phyloP scores from a whole-genome alignment of 805 yeast species.

The Candida ovalis region DNA sequence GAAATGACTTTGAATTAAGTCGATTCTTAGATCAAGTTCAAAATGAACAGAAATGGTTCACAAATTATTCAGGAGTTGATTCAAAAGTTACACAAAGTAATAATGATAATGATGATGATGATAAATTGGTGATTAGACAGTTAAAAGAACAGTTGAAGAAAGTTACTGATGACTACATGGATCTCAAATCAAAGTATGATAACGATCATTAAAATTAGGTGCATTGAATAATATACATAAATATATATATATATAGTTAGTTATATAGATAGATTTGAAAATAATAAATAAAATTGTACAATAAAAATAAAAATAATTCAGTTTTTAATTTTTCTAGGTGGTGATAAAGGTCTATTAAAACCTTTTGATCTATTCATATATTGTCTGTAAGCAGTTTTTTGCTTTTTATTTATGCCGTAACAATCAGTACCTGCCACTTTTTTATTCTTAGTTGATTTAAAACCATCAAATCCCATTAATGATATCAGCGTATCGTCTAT shows the following conservation, averaged over 20 bases:
- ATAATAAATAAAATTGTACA: background rate
- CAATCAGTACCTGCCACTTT: constrained; percentile 48
- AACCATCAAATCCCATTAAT: constrained; percentile 57
- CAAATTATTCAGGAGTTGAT: constrained; percentile 36
- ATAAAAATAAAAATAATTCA: background rate
- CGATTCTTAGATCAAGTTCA: constrained; percentile 46
- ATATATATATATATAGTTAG: background rate
- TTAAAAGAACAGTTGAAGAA: constrained; percentile 44
- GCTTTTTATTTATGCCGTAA: constrained; percentile 36
- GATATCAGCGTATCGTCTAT: constrained; percentile 34
- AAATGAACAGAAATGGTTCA: constrained; percentile 49
- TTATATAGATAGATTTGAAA: background rate
- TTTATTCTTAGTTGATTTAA: constrained; percentile 53
- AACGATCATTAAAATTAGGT: constrained; percentile 49
- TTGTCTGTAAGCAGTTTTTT: constrained; percentile 48
- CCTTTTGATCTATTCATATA: constrained; percentile 58
- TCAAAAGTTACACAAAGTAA: constrained; percentile 29
- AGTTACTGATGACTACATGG: constrained; percentile 56
- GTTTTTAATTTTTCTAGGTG: constrained; percentile 30
- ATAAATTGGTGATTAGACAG: constrained; percentile 31
- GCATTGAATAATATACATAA: constrained; percentile 9
- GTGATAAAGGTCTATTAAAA: constrained; percentile 53
- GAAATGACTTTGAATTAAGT: constrained; percentile 38
- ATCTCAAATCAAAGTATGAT: constrained; percentile 59
- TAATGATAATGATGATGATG: constrained; percentile 9